phyloP scores from a whole-genome alignment of 805 yeast genomes.

The Starmera caribaea region DNA sequence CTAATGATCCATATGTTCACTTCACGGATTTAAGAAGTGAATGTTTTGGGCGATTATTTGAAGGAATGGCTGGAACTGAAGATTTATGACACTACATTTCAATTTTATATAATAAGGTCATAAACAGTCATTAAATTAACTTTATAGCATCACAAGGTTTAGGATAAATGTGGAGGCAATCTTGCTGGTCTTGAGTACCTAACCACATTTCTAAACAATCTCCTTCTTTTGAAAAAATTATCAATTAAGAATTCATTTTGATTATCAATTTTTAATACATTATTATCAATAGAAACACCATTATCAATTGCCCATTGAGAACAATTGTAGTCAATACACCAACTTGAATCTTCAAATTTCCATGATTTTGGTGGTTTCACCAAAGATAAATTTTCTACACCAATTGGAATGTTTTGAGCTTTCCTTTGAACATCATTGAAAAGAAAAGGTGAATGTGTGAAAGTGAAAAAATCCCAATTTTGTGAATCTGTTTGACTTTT shows the following conservation, averaged over 20 bases:
- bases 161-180: conserved; percentile 16
- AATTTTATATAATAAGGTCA: not conserved
- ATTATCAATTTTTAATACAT: conserved; percentile 19
- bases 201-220: conserved; percentile 42
- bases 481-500: conserved; percentile 45
- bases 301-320: conserved; percentile 41
- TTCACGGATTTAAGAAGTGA: conserved; percentile 29
- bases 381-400: conserved; percentile 42
- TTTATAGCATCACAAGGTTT: too few relatives aligned
- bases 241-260: conserved; percentile 42
- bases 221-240: conserved; percentile 46
- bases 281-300: conserved; percentile 18
- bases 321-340: conserved; percentile 57
- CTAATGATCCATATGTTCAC: conserved; percentile 42
- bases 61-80: conserved; percentile 35
- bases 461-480: conserved; percentile 54
- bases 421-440: conserved; percentile 32
- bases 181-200: conserved; percentile 33
- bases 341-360: conserved; percentile 55
- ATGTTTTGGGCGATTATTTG: conserved; percentile 43
- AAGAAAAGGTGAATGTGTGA: conserved; percentile 48
- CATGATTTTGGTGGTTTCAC: conserved; percentile 65
- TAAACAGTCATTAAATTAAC: not conserved
- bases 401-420: conserved; percentile 53
- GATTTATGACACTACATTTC: not conserved